Base-by-base conservation (phyloP, 352 stramenopile species). In the Thraustotheca clavata region DNA sequence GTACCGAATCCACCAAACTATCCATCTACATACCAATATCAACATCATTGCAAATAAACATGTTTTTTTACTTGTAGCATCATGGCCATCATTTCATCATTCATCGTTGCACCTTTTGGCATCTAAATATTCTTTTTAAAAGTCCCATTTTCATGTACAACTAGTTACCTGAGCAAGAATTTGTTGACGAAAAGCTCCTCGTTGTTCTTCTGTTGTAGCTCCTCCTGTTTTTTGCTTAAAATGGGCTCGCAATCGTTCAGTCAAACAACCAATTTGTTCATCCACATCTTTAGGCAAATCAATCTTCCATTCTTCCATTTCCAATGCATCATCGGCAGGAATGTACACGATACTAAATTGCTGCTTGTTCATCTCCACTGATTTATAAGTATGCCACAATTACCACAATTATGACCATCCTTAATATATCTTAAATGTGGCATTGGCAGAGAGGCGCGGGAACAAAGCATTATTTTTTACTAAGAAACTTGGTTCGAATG, bases 1-100 rank as follows among this genome's bases (percentile, higher is more conserved):
- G 82, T 24, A 95, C 77, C 46, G 87, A 91, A 66, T 95, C 86
- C 65, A 94, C 85, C 11, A 94, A 75, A 43, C 79, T 90, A 62
- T 94, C 84, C 84, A 94, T 94, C 72, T 89, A 68, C 32, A 16
- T 9, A 29, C 22, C 4, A 26, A 35, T n/a, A 40, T 59, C 29
- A 7, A 29, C 40, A 49, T 48, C 38, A 11, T 52, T 41, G 1
- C 3, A 38, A 2, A 4, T 27, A 26, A 4, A 4, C n/a, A n/a
- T n/a, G n/a, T n/a, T n/a, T n/a, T 18, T 50, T 2, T 20, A 78
- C 74, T 70, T 79, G 79, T 26, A 91, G 57, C 80, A 94, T 89
- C 80, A 91, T 94, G 54, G 88, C 69, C 49, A 94, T 70, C 81
- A 91, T 91, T 35, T 85, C 72, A 47, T 83, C 75, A 27, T 82